A percentile compares a stretch with the other conserved stretches of the same genome.
phyloP scores from a whole-genome alignment of 352 stramenopile genomes.

The Phytophthora tentaculata region DNA sequence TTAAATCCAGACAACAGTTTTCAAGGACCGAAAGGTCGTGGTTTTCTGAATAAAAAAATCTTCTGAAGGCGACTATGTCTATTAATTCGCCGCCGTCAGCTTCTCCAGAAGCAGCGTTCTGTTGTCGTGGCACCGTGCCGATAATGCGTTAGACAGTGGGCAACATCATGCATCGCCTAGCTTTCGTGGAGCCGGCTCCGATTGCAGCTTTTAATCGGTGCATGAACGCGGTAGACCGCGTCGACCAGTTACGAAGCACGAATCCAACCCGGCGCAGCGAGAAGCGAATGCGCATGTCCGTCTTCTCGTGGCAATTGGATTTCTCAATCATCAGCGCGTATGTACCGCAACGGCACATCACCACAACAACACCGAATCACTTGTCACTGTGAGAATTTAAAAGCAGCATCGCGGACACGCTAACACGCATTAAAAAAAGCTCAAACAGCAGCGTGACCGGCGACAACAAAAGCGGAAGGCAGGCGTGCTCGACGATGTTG shows the following conservation, averaged over 20 bases:
- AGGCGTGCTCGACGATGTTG: conserved; percentile 1
- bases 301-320: conserved; percentile 18
- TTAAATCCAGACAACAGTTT: too few species aligned
- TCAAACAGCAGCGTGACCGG: conserved; percentile 7
- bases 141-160: conserved; percentile 10
- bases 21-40: conserved; percentile 3
- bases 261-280: conserved; percentile 13
- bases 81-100: background rate
- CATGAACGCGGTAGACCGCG: conserved; percentile 23
- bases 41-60: conserved; percentile 18
- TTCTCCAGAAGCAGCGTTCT: conserved; percentile 6
- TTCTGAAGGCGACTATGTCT: conserved; percentile 10
- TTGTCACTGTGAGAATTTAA: conserved; percentile 14
- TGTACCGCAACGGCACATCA: background rate
- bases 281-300: conserved; percentile 16
- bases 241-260: conserved; percentile 15
- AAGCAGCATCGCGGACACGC: background rate
- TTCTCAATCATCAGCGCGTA: conserved; percentile 11
- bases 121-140: conserved; percentile 7
- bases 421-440: conserved; percentile 9
- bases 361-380: background rate
- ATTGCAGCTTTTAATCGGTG: conserved; percentile 18
- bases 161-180: conserved; percentile 7
- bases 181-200: conserved; percentile 1
- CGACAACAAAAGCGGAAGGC: conserved; percentile 7